Conservation (phyloP, 495 filamentous ascomycete species). For the Penicillium daleae region DNA sequence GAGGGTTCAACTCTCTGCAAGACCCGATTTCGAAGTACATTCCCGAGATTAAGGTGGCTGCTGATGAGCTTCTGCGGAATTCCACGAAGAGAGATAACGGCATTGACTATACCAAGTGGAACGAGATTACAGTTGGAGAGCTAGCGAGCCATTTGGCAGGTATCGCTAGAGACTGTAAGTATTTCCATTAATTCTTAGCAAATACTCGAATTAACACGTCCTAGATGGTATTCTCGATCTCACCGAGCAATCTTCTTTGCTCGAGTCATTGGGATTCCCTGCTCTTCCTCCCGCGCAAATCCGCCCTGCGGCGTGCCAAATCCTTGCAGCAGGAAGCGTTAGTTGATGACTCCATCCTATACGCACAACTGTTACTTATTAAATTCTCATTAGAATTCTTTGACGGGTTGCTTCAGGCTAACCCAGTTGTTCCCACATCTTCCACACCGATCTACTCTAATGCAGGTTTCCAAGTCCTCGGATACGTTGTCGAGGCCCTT, state of each 20-base stretch:
- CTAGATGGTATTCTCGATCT: slow-evolving; percentile 30
- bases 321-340: slow-evolving; percentile 30
- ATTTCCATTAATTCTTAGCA: slow-evolving; percentile 38
- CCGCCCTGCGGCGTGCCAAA: slow-evolving; percentile 26
- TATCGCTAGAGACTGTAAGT: slow-evolving; percentile 48
- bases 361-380: neutral
- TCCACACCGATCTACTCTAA: slow-evolving; percentile 63
- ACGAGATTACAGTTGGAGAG: slow-evolving; percentile 56
- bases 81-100: slow-evolving; percentile 31
- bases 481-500: slow-evolving; percentile 54
- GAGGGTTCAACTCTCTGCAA: slow-evolving; percentile 45
- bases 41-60: slow-evolving; percentile 50
- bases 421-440: slow-evolving; percentile 53
- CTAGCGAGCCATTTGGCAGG: slow-evolving; percentile 58
- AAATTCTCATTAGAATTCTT: slow-evolving; percentile 51
- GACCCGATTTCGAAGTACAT: slow-evolving; percentile 52
- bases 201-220: neutral
- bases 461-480: slow-evolving; percentile 58
- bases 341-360: neutral
- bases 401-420: slow-evolving; percentile 42
- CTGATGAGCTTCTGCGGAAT: neutral
- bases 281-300: slow-evolving; percentile 18
- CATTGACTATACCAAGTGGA: slow-evolving; percentile 50
- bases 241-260: slow-evolving; percentile 40
- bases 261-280: slow-evolving; percentile 40